These are phyloP conservation scores for Populus alba DNA, from an alignment of 345 rosid genomes.

Conservation along the genomic window DNA sequence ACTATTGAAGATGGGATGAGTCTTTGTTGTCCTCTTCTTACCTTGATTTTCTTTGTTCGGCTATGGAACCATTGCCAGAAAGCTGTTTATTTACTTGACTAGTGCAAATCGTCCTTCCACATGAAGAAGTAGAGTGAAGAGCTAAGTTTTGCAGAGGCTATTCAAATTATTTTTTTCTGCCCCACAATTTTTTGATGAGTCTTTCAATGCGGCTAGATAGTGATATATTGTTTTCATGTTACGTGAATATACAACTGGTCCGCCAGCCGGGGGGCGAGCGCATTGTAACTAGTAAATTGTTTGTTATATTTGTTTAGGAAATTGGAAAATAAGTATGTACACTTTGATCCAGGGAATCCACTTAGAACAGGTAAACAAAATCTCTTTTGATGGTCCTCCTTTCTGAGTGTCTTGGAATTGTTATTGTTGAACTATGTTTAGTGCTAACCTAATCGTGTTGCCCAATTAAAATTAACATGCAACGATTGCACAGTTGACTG, in stretches of 20 bases:
- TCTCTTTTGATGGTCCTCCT: background rate
- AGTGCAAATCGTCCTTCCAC: background rate
- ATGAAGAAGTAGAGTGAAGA: background rate
- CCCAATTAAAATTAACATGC: background rate
- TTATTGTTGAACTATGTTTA: background rate
- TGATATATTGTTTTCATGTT: background rate
- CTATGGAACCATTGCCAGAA: background rate
- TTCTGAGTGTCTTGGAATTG: background rate
- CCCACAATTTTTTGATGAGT: background rate
- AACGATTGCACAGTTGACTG: background rate
- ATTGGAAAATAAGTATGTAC: background rate
- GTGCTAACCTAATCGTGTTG: background rate
- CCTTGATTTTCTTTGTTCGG: background rate
- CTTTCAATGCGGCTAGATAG: background rate
- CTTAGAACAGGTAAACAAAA: background rate
- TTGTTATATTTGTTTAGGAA: slow-evolving; percentile 28
- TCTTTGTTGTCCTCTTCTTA: background rate
- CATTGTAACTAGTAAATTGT: slow-evolving; percentile 4
- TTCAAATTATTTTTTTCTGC: background rate
- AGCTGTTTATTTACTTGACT: background rate
- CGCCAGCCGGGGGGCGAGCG: background rate
- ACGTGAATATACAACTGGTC: background rate
- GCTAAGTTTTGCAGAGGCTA: background rate
- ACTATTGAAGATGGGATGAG: slow-evolving; percentile 42
- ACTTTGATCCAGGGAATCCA: slow-evolving; percentile 7